These are phyloP conservation scores for Plantago coronopus DNA, from an alignment of 305 asterid species.

Conservation along the genomic window DNA sequence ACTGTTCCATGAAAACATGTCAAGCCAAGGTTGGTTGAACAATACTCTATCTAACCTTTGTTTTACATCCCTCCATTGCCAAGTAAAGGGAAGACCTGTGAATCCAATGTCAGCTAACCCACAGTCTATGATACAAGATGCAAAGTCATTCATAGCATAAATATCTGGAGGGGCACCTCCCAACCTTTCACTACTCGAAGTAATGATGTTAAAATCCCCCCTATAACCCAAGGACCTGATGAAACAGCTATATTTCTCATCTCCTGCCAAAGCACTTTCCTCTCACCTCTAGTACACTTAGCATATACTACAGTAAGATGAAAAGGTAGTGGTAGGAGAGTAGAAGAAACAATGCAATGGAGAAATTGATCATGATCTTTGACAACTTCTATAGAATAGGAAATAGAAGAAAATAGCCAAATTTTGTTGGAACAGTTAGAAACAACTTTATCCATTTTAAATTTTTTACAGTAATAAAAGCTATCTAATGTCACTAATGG, in stretches of 20 bases:
- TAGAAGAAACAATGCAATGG: no score
- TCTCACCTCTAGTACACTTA: neutral
- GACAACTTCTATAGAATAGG: no score
- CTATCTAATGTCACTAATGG: no score
- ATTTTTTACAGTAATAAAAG: no score
- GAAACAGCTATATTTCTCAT: neutral
- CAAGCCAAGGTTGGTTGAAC: neutral
- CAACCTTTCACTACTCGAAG: neutral
- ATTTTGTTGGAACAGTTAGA: no score
- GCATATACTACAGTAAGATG: neutral
- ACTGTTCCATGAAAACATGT: neutral
- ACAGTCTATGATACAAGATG: neutral
- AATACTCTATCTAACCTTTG: neutral
- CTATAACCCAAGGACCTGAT: neutral
- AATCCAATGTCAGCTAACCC: neutral
- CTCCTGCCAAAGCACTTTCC: neutral
- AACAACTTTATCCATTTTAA: no score
- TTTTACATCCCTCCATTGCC: neutral
- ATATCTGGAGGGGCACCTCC: neutral
- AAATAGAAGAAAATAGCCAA: no score
- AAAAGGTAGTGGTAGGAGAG: no score
- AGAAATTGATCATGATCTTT: no score
- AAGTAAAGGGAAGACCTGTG: neutral
- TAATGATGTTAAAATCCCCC: neutral
- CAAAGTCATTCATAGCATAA: neutral